A percentile compares a stretch with the other conserved stretches of the same genome.
phyloP scores from a whole-genome alignment of 495 filamentous ascomycete species.

The Aspergillus panamensis region DNA sequence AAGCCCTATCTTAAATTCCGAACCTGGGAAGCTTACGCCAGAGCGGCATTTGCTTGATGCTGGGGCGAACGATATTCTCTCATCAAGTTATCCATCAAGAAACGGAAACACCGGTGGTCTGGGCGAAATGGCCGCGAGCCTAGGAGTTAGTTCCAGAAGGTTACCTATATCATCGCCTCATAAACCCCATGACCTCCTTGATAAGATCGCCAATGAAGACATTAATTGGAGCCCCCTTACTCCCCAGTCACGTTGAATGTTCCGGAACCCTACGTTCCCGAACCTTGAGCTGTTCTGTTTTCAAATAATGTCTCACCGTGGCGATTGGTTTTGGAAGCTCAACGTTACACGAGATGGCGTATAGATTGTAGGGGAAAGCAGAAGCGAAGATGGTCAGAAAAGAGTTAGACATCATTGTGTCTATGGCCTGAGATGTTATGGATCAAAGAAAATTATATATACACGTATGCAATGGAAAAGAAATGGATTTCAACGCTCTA shows the following conservation, averaged over 20 bases:
- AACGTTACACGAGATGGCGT: too few species aligned
- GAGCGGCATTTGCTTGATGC: too few species aligned
- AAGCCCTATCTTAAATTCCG: not conserved
- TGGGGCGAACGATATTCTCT: too few species aligned
- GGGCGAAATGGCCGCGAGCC: too few species aligned
- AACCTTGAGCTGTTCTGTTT: not conserved
- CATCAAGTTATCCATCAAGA: too few species aligned
- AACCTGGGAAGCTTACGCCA: not conserved
- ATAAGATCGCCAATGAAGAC: constrained; percentile 21
- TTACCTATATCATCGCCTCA: not conserved
- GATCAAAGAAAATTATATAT: constrained; percentile 2
- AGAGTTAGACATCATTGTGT: not conserved
- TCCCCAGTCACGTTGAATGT: constrained; percentile 19
- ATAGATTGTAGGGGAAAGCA: too few species aligned
- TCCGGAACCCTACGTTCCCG: not conserved
- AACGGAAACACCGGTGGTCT: too few species aligned
- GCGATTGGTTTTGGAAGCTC: too few species aligned
- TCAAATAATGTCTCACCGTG: not conserved
- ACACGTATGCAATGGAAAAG: constrained; percentile 9
- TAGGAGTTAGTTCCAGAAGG: not conserved
- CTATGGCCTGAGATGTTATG: too few species aligned
- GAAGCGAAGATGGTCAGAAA: too few species aligned
- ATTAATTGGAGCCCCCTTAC: constrained; percentile 38
- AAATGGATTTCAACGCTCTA: constrained; percentile 21
- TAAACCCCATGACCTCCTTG: constrained; percentile 25